phyloP scores from a whole-genome alignment of 495 filamentous ascomycete genomes.

The Aspergillus homomorphus region DNA sequence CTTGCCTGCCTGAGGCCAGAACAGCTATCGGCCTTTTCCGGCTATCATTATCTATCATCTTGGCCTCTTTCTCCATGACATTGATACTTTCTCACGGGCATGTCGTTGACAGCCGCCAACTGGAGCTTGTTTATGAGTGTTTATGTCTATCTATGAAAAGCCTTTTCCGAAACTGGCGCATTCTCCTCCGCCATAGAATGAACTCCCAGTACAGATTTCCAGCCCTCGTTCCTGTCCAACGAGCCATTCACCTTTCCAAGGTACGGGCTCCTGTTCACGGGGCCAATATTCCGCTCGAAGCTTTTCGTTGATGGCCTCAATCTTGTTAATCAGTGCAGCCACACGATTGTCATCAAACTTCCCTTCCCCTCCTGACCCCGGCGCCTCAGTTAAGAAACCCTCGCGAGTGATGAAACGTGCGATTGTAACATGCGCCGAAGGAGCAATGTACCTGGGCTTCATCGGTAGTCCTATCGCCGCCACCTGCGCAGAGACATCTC shows the following conservation, averaged over 20 bases:
- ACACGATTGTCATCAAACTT: conserved; percentile 46
- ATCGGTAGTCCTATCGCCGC: conserved; percentile 57
- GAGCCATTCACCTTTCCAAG: conserved; percentile 60
- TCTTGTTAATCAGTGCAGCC: conserved; percentile 55
- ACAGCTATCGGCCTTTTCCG: background rate
- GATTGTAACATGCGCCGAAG: conserved; percentile 84
- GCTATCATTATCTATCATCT: background rate
- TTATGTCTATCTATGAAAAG: conserved; percentile 15
- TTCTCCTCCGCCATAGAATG: conserved; percentile 84
- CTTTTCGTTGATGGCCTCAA: conserved; percentile 75
- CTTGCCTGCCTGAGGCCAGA: conserved; percentile 24
- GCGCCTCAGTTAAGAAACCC: conserved; percentile 37
- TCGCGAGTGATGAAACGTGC: conserved; percentile 67
- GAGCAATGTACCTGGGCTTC: conserved; percentile 75
- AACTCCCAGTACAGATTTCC: conserved; percentile 61
- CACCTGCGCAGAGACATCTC: conserved; percentile 66
- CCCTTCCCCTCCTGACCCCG: conserved; percentile 20
- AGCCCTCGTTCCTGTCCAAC: conserved; percentile 75
- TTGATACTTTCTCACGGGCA: background rate
- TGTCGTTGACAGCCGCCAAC: background rate
- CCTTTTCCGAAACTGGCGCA: conserved; percentile 61
- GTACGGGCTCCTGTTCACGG: conserved; percentile 36
- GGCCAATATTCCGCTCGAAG: conserved; percentile 67
- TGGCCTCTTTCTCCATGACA: background rate
- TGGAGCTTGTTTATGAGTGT: background rate